These are phyloP conservation scores for Neofusicoccum sp. DNA, from an alignment of 2,329 filamentous ascomycete genomes.

Conservation along the genomic window DNA sequence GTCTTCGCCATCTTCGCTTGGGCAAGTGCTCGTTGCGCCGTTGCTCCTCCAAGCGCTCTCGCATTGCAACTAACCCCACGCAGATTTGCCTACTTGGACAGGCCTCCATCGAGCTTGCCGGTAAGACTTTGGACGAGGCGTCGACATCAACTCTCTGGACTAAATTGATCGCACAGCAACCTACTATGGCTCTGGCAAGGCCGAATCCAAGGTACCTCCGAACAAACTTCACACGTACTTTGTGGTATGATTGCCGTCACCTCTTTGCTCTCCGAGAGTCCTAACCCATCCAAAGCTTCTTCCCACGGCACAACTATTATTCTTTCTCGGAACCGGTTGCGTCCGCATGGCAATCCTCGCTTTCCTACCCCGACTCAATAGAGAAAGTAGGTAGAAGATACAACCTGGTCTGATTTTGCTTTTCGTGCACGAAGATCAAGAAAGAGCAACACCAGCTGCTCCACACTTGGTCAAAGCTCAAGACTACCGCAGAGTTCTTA, in stretches of 20 bases:
- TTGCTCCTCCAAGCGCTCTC: no score
- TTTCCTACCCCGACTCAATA: constrained; percentile 40
- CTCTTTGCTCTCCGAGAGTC: background rate
- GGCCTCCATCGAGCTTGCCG: constrained; percentile 10
- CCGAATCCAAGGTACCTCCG: constrained; percentile 25
- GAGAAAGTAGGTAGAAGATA: constrained; percentile 33
- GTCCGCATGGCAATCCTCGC: constrained; percentile 40
- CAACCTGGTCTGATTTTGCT: background rate
- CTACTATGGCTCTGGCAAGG: constrained; percentile 28
- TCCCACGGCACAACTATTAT: constrained; percentile 26
- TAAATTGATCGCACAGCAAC: constrained; percentile 9
- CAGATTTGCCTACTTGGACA: constrained; percentile 11
- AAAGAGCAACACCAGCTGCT: background rate
- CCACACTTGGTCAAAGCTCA: background rate
- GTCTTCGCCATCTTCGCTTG: constrained; percentile 31
- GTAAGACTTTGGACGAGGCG: background rate
- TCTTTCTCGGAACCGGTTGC: constrained; percentile 36
- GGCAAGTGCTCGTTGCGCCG: constrained; percentile 23
- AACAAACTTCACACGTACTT: constrained; percentile 25
- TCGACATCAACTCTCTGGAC: background rate
- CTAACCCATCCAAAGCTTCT: constrained; percentile 23
- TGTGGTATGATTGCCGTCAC: constrained; percentile 19
- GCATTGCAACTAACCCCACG: background rate
- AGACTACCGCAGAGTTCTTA: background rate
- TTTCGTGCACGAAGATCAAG: background rate